These are phyloP conservation scores for Hylodesmum podocarpum DNA, from an alignment of 306 rosid species.

Conservation along the genomic window DNA sequence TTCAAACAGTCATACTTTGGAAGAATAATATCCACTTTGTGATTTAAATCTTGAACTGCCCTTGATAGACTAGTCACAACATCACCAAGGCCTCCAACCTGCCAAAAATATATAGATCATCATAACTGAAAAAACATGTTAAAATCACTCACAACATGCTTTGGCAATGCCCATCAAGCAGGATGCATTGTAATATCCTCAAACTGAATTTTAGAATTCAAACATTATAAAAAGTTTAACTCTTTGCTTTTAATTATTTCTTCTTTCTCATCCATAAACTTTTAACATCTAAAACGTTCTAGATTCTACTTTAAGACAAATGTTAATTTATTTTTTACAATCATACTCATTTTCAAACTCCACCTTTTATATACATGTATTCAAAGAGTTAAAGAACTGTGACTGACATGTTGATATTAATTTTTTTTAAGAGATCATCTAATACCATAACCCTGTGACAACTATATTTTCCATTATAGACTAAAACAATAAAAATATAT, in stretches of 20 bases:
- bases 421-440: not conserved
- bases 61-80: slow-evolving; percentile 88
- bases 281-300: not conserved
- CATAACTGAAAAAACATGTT: not conserved
- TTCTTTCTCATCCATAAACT: not conserved
- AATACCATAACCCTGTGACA: not conserved
- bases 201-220: not conserved
- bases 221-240: not conserved
- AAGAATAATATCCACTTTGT: slow-evolving; percentile 71
- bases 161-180: not conserved
- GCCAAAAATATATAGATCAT: slow-evolving; percentile 29
- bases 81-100: slow-evolving; percentile 98
- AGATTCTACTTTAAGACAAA: not conserved
- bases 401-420: not conserved
- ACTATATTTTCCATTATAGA: not conserved
- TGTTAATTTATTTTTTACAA: not conserved
- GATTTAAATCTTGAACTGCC: slow-evolving; percentile 82
- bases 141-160: not conserved
- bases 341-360: not conserved
- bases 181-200: not conserved
- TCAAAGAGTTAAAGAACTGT: not conserved
- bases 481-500: too few species aligned
- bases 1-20: slow-evolving; percentile 90
- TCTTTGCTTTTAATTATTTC: not conserved
- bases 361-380: not conserved